phyloP scores from a whole-genome alignment of 1,139 yeast species.

The Taphrina sp. region DNA sequence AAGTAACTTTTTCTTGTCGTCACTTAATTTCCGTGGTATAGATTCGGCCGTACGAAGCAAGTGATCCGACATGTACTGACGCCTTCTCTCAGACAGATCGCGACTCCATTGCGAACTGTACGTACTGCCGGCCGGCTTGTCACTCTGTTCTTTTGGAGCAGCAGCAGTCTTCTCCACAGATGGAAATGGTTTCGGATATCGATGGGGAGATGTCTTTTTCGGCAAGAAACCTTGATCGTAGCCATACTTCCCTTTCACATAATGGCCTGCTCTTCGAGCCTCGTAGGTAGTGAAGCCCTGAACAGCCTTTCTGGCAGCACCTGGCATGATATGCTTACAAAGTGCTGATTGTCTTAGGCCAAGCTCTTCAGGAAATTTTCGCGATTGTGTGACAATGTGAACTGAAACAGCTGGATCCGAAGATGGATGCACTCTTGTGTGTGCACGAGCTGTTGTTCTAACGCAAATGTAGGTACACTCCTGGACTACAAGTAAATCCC shows the following conservation, averaged over 20 bases:
- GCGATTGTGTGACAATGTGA: too few relatives aligned
- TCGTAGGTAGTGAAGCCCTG: constrained; percentile 1
- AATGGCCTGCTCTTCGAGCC: constrained; percentile 9
- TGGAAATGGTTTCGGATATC: constrained; percentile 15
- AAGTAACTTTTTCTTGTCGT: constrained; percentile 10
- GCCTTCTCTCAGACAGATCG: constrained; percentile 13
- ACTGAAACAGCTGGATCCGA: too few relatives aligned
- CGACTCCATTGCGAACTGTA: constrained; percentile 8
- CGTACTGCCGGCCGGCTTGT: not conserved
- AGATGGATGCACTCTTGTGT: too few relatives aligned
- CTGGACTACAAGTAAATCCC: too few relatives aligned
- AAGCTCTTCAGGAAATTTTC: too few relatives aligned
- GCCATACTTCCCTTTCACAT: constrained; percentile 18
- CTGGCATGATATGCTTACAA: too few relatives aligned
- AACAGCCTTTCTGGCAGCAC: not conserved
- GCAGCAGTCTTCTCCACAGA: constrained; percentile 12
- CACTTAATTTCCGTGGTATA: constrained; percentile 2
- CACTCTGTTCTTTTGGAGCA: not conserved
- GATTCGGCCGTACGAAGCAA: constrained; percentile 1
- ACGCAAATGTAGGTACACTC: too few relatives aligned
- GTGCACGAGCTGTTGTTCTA: too few relatives aligned
- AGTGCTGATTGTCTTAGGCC: too few relatives aligned
- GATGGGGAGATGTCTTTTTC: constrained; percentile 1
- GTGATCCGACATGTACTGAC: constrained; percentile 15
- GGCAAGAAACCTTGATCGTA: constrained; percentile 22